phyloP scores from a whole-genome alignment of 495 filamentous ascomycete species.

The Tuber brumale region DNA sequence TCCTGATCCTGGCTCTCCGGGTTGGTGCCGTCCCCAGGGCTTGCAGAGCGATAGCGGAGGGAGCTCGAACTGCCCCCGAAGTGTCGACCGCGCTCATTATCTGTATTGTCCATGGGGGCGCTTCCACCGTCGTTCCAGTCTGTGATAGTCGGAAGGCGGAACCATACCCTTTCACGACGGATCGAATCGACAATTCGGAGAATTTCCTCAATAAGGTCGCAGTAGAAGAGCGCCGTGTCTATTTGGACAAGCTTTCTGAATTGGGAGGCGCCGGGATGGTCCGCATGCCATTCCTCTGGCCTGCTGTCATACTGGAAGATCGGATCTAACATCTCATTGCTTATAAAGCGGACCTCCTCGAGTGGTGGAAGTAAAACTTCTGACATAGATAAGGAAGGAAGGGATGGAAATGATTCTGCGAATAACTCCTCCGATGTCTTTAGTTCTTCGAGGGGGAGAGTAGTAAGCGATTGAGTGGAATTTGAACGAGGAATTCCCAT shows the following conservation, averaged over 20 bases:
- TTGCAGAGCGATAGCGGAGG: slow-evolving; percentile 14
- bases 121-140: slow-evolving; percentile 23
- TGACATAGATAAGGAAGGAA: background rate
- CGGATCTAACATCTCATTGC: slow-evolving; percentile 24
- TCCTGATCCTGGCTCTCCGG: background rate
- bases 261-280: slow-evolving; percentile 23
- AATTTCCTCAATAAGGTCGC: slow-evolving; percentile 25
- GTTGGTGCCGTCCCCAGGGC: background rate
- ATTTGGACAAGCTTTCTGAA: slow-evolving; percentile 32
- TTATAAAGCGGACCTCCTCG: slow-evolving; percentile 21
- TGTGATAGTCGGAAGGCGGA: slow-evolving; percentile 16
- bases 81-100: background rate
- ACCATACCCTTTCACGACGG: slow-evolving; percentile 28
- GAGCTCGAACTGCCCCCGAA: background rate
- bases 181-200: slow-evolving; percentile 27
- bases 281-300: slow-evolving; percentile 14
- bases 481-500: background rate
- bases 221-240: slow-evolving; percentile 29
- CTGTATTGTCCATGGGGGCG: background rate
- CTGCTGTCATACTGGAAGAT: slow-evolving; percentile 7
- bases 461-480: background rate
- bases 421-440: background rate
- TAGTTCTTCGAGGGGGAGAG: background rate
- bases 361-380: background rate
- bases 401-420: background rate